Evolutionary conservation across 345 rosid species (phyloP), one percentile per base, ranked within the genome.

Genomic region (Eucalyptus guilfoylei): DNA sequence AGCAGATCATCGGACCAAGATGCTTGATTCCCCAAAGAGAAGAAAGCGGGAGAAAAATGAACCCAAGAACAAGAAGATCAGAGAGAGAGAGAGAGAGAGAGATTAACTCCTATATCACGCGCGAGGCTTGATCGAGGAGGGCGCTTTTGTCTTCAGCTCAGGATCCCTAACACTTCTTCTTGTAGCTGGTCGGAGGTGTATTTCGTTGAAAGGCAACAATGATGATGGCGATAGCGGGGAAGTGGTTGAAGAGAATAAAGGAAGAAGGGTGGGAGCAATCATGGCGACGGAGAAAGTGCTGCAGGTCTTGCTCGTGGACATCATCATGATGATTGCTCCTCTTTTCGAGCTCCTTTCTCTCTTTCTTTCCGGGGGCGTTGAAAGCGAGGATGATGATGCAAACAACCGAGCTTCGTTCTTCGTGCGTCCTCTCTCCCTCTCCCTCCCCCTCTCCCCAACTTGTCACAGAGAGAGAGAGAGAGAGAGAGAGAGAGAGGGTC

Each of bases 21-120:
- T 80, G 92, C 91, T 90, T 91, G 92, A 91, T 91, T 91, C 92
- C 92, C 92, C 92, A 72, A 34, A 3, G 45, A 72, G 19, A 44
- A 69, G 49, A 49, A 49, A 37, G 86, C 5, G 1, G 40, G 30
- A 87, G 60, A 81, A 88, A 50, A 81, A 42, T 2, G 21, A 54
- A 49, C 37, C 26, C 52, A 47, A 86, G 58, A 86, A 37, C 37
- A 23, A 86, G 87, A 49, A 40, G 50, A 23, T 34, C 42, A 86
- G 58, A 34, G 80, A 69, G 80, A 64, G 60, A 49, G 37, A 87
- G 72, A 87, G 52, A 28, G 55, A 87, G 55, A 67, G 88, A 30
- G 45, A 37, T 67, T 32, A 19, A 69, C 44, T 34, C 42, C 21
- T 49, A n/a, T 49, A 49, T 86, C 60, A 37, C 34, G 34, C 76